These are phyloP conservation scores for Erodium moschatum DNA, from an alignment of 441 rosid species.

Conservation along the genomic window DNA sequence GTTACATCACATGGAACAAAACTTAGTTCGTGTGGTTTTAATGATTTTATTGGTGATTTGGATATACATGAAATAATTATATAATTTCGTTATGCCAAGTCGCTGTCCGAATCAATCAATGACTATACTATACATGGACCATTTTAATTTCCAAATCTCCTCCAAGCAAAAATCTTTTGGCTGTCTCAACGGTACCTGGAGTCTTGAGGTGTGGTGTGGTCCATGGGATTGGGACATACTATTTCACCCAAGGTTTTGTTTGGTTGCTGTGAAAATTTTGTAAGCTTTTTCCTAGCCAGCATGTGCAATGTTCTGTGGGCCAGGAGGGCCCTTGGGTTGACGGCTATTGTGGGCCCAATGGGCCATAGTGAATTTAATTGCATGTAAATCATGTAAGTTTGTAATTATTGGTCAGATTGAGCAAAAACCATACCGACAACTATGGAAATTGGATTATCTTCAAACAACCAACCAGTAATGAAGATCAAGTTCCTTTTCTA, in stretches of 20 bases:
- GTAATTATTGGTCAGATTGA: too few relatives aligned
- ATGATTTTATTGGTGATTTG: background rate
- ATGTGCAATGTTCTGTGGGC: background rate
- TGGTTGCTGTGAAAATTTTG: background rate
- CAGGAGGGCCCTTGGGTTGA: background rate
- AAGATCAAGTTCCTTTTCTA: background rate
- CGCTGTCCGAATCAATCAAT: background rate
- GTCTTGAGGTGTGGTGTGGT: background rate
- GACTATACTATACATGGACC: background rate
- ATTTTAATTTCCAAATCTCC: background rate
- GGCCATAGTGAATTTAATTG: too few relatives aligned
- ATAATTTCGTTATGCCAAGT: background rate
- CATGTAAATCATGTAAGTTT: too few relatives aligned
- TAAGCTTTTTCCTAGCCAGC: background rate
- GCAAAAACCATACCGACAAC: too few relatives aligned
- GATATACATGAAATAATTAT: background rate
- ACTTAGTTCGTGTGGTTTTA: too few relatives aligned
- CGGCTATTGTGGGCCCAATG: too few relatives aligned
- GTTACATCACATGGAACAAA: too few relatives aligned
- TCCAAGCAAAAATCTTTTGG: background rate
- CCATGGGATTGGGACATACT: background rate
- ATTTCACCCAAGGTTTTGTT: background rate
- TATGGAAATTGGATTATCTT: too few relatives aligned
- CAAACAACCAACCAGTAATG: background rate
- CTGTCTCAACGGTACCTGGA: background rate